A percentile compares a stretch with the other conserved stretches of the same genome.
These are phyloP conservation scores for Wickerhamiella siamensis DNA, from an alignment of 805 yeast genomes.

Conservation along the genomic window DNA sequence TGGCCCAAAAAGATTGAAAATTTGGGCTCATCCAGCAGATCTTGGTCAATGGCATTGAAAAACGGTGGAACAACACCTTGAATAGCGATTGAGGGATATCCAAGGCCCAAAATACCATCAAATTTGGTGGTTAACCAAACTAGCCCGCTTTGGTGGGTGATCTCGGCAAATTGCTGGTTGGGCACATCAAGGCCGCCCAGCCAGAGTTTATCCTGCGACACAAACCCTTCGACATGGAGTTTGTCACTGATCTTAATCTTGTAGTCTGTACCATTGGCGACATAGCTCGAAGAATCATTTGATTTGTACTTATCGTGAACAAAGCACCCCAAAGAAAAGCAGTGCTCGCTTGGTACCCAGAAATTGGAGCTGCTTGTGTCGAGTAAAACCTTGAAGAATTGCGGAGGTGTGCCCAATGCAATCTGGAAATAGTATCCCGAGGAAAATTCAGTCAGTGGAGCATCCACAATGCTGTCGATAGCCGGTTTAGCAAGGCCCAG, in stretches of 20 bases:
- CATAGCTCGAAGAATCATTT: conserved; percentile 61
- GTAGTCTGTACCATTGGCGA: conserved; percentile 75
- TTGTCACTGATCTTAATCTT: conserved; percentile 88
- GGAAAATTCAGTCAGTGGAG: too few relatives aligned
- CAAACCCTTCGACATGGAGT: conserved; percentile 76
- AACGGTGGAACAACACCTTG: conserved; percentile 85
- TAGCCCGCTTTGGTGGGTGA: conserved; percentile 92
- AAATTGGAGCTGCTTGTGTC: conserved; percentile 95
- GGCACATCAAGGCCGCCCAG: conserved; percentile 77
- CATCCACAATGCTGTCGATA: too few relatives aligned
- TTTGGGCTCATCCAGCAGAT: conserved; percentile 67
- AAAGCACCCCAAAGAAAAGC: conserved; percentile 89
- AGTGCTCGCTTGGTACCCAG: conserved; percentile 87
- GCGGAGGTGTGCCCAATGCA: conserved; percentile 83
- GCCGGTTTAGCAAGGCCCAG: too few relatives aligned
- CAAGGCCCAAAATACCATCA: conserved; percentile 94
- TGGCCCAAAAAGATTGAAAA: conserved; percentile 89
- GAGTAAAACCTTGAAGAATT: conserved; percentile 83
- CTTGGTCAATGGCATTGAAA: conserved; percentile 72
- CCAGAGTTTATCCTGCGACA: conserved; percentile 69
- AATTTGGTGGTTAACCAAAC: conserved; percentile 98
- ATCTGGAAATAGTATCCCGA: conserved; percentile 91
- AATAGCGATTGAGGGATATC: conserved; percentile 81
- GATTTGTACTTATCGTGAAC: conserved; percentile 86
- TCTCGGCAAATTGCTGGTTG: conserved; percentile 90